These are phyloP conservation scores for Penicillium sp. DNA, from an alignment of 2,329 filamentous ascomycete species.

Conservation along the genomic window DNA sequence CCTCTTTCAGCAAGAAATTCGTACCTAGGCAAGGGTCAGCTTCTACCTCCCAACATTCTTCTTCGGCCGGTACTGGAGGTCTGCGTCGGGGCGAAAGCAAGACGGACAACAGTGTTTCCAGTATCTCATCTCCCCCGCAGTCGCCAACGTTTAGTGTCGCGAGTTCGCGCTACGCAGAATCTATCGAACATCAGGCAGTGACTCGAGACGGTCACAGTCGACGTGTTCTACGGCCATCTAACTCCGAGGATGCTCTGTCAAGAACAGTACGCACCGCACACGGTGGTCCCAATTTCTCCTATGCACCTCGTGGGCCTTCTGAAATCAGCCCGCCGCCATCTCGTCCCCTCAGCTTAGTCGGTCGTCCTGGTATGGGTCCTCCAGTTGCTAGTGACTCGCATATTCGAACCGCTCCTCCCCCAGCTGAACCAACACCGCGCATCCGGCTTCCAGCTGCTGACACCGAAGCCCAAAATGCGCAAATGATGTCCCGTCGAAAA, in stretches of 20 bases:
- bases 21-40: slow-evolving; percentile 17
- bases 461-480: slow-evolving; percentile 6
- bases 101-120: slow-evolving; percentile 11
- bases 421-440: slow-evolving; percentile 10
- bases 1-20: slow-evolving; percentile 38
- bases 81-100: slow-evolving; percentile 12
- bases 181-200: slow-evolving; percentile 15
- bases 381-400: slow-evolving; percentile 8
- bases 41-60: slow-evolving; percentile 13
- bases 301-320: slow-evolving; percentile 10
- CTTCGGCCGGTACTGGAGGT: slow-evolving; percentile 12
- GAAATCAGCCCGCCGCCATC: slow-evolving; percentile 15
- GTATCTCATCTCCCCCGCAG: slow-evolving; percentile 29
- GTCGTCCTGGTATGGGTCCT: slow-evolving; percentile 12
- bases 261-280: slow-evolving; percentile 15
- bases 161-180: slow-evolving; percentile 20
- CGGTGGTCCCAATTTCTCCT: slow-evolving; percentile 13
- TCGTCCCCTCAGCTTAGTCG: slow-evolving; percentile 21
- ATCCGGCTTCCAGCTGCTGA: slow-evolving; percentile 13
- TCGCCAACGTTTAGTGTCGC: slow-evolving; percentile 27
- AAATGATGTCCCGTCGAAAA: slow-evolving; percentile 27
- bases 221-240: slow-evolving; percentile 24
- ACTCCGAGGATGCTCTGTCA: slow-evolving; percentile 27
- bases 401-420: slow-evolving; percentile 8
- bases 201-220: slow-evolving; percentile 13